Evolutionary conservation across 108 stramenopile species (phyloP).

Genomic region (Ochromonas danica): DNA sequence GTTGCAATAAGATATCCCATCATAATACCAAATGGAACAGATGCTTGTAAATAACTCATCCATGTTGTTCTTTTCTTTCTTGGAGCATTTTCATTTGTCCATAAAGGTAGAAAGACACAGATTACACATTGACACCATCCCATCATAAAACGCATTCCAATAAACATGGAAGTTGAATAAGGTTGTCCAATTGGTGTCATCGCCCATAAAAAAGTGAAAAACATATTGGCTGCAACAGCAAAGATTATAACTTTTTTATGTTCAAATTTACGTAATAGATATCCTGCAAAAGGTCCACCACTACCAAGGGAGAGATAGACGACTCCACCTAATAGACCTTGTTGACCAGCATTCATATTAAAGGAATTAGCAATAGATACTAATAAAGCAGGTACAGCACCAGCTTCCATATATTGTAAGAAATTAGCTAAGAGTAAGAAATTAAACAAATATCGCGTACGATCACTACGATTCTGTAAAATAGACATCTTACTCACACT

Average conservation of each 20-base stretch:
- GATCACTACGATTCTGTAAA: too few species aligned
- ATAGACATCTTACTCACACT: too few species aligned
- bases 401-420: conserved; percentile 30
- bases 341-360: conserved; percentile 31
- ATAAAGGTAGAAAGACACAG: conserved; percentile 32
- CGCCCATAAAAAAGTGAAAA: conserved; percentile 33
- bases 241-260: conserved; percentile 11
- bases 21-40: conserved; percentile 32
- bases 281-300: conserved; percentile 32
- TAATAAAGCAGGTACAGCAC: conserved; percentile 34
- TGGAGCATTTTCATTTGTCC: conserved; percentile 38
- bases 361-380: conserved; percentile 7
- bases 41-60: conserved; percentile 31
- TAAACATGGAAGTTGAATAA: conserved; percentile 28
- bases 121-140: conserved; percentile 20
- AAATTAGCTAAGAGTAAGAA: conserved; percentile 15
- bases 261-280: conserved; percentile 11
- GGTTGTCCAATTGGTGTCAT: conserved; percentile 23
- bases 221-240: background rate
- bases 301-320: conserved; percentile 24
- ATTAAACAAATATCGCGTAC: conserved; percentile 9
- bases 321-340: conserved; percentile 37
- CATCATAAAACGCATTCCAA: conserved; percentile 23
- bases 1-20: conserved; percentile 21
- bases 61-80: conserved; percentile 22